Evolutionary conservation across 257 asterid species (phyloP), one percentile per base, ranked within the genome.

Genomic region (Cinchona pubescens): DNA sequence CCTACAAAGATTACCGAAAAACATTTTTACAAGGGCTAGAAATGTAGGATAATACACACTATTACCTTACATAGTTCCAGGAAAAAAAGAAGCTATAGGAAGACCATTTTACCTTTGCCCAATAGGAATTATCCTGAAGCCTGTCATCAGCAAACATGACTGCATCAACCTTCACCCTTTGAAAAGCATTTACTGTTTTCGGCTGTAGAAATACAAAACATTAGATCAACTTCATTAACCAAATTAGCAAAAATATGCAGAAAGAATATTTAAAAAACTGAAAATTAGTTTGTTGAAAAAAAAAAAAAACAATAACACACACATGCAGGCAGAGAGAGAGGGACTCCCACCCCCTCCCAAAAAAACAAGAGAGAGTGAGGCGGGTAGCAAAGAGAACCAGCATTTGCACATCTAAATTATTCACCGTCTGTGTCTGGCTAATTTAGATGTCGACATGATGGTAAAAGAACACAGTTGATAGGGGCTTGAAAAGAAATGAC

Each of bases 71-170:
- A 37, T 21, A 67, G n/a, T 15, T 51, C 19, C 34, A 32, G 11
- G 27, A 38, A 51, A 35, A 59, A 55, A 9, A 34, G 30, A 30
- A 45, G 15, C 51, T 53, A 11, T 55, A 53, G 66, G 67, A 59
- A 72, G 38, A 29, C 35, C 66, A 63, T 66, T 80, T 71, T 78
- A 95, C 99, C 98, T 92, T 95, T 51, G 97, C 99, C 97, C 97
- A 95, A 74, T 92, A 92, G 55, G 99, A 95, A 77, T 95, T 95
- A 87, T 95, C 96, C 81, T 87, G 93, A 71, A 95, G 99, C 84
- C 93, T 90, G 58, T 95, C 92, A 82, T 85, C 88, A 40, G 69
- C 81, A 80, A 71, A 85, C 68, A 76, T 67, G 35, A 85, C 86
- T 45, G 75, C 80, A 37, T 85, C 88, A n/a, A 70, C 77, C 56